Base-by-base conservation (phyloP, 495 filamentous ascomycete genomes). In the Glarea lozoyensis region DNA sequence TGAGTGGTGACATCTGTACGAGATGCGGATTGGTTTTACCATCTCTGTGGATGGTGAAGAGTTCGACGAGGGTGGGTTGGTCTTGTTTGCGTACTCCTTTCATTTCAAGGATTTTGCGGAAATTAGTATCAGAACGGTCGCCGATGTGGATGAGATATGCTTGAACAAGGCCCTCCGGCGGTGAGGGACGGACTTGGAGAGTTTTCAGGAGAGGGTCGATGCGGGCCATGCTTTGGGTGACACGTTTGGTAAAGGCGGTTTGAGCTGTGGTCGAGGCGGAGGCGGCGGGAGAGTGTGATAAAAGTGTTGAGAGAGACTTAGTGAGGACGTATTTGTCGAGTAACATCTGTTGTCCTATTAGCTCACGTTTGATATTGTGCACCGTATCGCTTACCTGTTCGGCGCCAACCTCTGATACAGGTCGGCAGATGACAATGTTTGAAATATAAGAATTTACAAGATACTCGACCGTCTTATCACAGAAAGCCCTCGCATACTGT, bases 121-220 rank as follows among this genome's bases (percentile, higher is more conserved):
- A 98, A 68, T 98, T 98, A 47, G 81, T 75, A 59, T 96, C 86
- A 60, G 82, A 88, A 37, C 78, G 75, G 66, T 94, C 88, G 53
- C 80, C 86, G 50, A 97, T 88, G 64, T 94, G 86, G 58, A 93
- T 86, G 23, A 97, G 78, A 62, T 98, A 98, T 35, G 90, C 93
- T 65, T 96, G 92, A 2, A 97, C 88, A 21, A 98, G 80, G 4
- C 86, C 92, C 66, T 98, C 92, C 1, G 88, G 78, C 1, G 92
- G 93, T 10, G 79, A 84, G 17, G 88, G 80, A 12, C 87, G 86
- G 16, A 98, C 93, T 65, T 98, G 92, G 6, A 98, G 78, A 1
- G 92, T 97, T 60, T 98, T 98, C 52, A 97, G 83, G 30, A 98
- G 76, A 0, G 84, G 81, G 61, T 96, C 89, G 47, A 97, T 78